Evolutionary conservation across 768 basidiomycete species (phyloP).

Genomic region (Boletus vermiculosoides): DNA sequence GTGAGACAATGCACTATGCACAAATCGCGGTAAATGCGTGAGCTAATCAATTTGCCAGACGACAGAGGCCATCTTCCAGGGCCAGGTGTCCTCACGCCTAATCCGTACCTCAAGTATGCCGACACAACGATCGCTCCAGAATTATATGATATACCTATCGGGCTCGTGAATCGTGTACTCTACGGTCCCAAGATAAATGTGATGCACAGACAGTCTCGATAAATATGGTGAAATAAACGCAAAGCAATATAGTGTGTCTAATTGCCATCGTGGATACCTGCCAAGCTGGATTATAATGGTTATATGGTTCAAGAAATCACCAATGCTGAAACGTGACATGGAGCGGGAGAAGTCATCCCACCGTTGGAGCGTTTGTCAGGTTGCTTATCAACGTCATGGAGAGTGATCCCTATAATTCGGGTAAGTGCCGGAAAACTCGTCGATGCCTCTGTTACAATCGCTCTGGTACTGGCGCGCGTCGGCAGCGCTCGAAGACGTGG

Average conservation of each 20-base stretch:
- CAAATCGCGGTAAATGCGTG: slow-evolving; percentile 8
- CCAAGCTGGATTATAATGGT: slow-evolving; percentile 14
- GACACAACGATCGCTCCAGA: slow-evolving; percentile 53
- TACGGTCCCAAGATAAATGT: slow-evolving; percentile 40
- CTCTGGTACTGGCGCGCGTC: slow-evolving; percentile 34
- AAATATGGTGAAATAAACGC: slow-evolving; percentile 19
- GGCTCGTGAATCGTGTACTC: slow-evolving; percentile 72
- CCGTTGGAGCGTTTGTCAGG: background rate
- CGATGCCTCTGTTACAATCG: slow-evolving; percentile 13
- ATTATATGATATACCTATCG: slow-evolving; percentile 80
- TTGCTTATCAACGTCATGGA: background rate
- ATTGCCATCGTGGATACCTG: background rate
- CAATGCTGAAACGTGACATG: background rate
- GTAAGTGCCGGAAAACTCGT: slow-evolving; percentile 16
- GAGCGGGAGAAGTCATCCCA: background rate
- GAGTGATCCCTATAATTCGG: slow-evolving; percentile 7
- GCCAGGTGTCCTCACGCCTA: slow-evolving; percentile 16
- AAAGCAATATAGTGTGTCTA: slow-evolving; percentile 6
- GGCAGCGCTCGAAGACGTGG: slow-evolving; percentile 29
- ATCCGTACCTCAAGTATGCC: slow-evolving; percentile 52
- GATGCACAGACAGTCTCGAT: slow-evolving; percentile 12
- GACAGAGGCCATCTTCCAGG: slow-evolving; percentile 52
- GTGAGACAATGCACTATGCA: slow-evolving; percentile 39
- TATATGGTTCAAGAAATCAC: slow-evolving; percentile 17
- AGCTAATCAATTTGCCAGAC: slow-evolving; percentile 43